Conservation (phyloP, 176 grass and related monocot genomes). For the Puya raimondii region DNA sequence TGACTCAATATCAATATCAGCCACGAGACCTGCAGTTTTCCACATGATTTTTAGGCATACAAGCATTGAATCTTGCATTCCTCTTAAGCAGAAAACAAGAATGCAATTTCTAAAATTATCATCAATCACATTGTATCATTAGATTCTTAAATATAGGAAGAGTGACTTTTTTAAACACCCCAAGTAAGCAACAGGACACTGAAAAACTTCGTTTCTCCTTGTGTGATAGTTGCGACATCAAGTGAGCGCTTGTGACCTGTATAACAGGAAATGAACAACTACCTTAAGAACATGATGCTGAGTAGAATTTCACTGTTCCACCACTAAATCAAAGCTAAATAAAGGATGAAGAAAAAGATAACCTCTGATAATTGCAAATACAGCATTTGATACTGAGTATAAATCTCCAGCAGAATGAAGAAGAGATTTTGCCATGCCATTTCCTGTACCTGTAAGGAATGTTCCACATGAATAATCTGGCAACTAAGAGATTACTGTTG, state of each 20-base stretch:
- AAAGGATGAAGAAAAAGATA: constrained; percentile 12
- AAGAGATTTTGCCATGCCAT: constrained; percentile 88
- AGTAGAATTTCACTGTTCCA: neutral
- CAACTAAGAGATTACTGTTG: too few species aligned
- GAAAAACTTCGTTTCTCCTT: constrained; percentile 85
- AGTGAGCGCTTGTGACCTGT: constrained; percentile 72
- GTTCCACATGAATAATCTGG: constrained; percentile 19
- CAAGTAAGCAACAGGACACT: constrained; percentile 95
- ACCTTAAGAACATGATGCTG: constrained; percentile 13
- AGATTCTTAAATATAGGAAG: neutral
- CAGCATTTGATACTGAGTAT: constrained; percentile 68
- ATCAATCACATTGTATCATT: neutral
- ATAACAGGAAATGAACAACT: constrained; percentile 18
- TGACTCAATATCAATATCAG: constrained; percentile 93
- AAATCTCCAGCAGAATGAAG: constrained; percentile 56
- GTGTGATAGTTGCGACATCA: constrained; percentile 72
- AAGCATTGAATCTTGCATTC: too few species aligned
- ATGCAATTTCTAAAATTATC: too few species aligned
- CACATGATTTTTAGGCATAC: constrained; percentile 29
- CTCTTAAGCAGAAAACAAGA: too few species aligned
- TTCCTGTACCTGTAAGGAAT: constrained; percentile 67
- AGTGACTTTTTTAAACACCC: constrained; percentile 40
- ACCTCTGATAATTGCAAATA: constrained; percentile 83
- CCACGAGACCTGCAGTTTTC: constrained; percentile 66
- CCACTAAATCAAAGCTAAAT: constrained; percentile 6